phyloP scores from a whole-genome alignment of 495 filamentous ascomycete species.

The Penicillium pulvis region DNA sequence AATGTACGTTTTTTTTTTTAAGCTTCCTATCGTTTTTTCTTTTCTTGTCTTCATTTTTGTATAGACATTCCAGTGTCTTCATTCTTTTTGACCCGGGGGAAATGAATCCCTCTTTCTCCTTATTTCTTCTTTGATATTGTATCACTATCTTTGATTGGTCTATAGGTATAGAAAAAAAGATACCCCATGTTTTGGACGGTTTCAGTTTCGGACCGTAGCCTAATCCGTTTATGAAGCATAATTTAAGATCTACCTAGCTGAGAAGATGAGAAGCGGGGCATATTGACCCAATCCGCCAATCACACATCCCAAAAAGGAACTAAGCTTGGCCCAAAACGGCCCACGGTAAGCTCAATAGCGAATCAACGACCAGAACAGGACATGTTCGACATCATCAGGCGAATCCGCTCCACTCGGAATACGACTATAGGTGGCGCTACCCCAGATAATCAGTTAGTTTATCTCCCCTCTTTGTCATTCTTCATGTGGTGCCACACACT shows the following conservation, averaged over 20 bases:
- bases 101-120: not conserved
- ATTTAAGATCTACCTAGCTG: not conserved
- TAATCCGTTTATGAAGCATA: not conserved
- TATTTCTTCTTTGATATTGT: not conserved
- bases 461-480: constrained; percentile 2
- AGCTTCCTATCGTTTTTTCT: not conserved
- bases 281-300: not conserved
- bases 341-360: constrained; percentile 10
- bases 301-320: not conserved
- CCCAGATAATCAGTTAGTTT: constrained; percentile 16
- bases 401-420: constrained; percentile 10
- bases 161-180: no score
- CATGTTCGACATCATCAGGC: constrained; percentile 7
- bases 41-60: not conserved
- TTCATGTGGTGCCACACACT: constrained; percentile 1
- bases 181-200: not conserved
- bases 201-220: not conserved
- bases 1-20: constrained; percentile 23
- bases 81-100: not conserved
- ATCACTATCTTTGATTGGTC: no score
- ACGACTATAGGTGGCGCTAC: constrained; percentile 12
- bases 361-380: not conserved
- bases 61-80: not conserved
- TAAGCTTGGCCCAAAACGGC: constrained; percentile 10
- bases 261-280: not conserved